These are phyloP conservation scores for Sinapis alba DNA, from an alignment of 441 rosid genomes.

Conservation along the genomic window DNA sequence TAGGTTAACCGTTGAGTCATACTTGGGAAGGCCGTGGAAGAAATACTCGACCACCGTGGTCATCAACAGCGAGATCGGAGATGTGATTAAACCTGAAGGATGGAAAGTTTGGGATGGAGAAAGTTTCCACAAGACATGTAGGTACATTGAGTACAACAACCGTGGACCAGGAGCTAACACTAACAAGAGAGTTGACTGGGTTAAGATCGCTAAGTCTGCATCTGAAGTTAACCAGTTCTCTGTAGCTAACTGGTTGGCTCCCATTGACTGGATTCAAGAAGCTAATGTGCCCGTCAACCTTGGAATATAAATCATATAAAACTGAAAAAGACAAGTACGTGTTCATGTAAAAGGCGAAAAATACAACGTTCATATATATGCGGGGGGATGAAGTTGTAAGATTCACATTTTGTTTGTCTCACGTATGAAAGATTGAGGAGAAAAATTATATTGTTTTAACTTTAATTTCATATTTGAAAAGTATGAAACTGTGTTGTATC, in stretches of 20 bases:
- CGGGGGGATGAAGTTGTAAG: not conserved
- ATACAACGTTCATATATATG: not conserved
- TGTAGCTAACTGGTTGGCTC: not conserved
- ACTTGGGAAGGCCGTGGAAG: conserved; percentile 6
- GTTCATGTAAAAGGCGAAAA: not conserved
- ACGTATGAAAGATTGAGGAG: not conserved
- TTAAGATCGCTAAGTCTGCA: not conserved
- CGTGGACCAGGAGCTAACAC: conserved; percentile 2
- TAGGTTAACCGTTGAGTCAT: not conserved
- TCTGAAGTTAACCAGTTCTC: not conserved
- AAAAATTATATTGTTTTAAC: not conserved
- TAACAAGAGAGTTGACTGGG: not conserved
- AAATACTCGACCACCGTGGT: not conserved
- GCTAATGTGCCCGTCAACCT: not conserved
- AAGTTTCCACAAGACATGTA: not conserved
- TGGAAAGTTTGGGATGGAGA: not conserved
- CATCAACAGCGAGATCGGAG: not conserved
- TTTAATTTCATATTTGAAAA: not conserved
- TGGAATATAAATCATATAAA: not conserved
- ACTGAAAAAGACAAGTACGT: not conserved
- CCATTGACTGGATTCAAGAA: not conserved
- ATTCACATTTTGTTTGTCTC: not conserved
- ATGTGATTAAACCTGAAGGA: not conserved
- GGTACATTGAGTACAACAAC: not conserved
- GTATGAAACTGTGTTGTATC: conserved; percentile 1